Base-by-base conservation (phyloP, 768 basidiomycete species). In the Lepiota venenata region DNA sequence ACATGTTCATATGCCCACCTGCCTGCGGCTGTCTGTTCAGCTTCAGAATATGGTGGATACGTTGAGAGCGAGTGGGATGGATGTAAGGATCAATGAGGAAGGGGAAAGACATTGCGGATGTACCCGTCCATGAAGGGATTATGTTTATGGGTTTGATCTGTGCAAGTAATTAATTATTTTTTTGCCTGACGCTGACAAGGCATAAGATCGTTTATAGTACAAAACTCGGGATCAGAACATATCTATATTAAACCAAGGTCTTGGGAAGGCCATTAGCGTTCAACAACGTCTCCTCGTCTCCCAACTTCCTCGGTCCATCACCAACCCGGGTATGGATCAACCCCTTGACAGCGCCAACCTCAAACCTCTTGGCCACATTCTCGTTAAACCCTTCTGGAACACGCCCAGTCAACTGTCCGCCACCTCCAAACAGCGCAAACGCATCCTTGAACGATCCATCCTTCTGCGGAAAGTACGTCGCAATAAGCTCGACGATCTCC, bases 271-370 rank as follows among this genome's bases (percentile, higher is more conserved):
- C 96, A 51, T 87, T 75, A 0, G 61, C 62, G 1, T 77, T 80
- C 58, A 98, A 70, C 59, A 99, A 65, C 20, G 83, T 71, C 61
- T 91, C 89, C 47, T 80, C 79, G 27, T 63, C 61, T 29, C 69
- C 78, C 35, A 97, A 68, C 15, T 82, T 81, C 58, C 88, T 78
- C 0, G 96, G 96, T 0, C 96, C 95, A 64, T 93, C 94, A 0
- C 96, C 96, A 7, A 98, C 91, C 42, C 80, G 76, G 8, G 96
- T 98, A 69, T 96, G 93, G 49, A 98, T 98, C 65, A 98, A 77
- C 3, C 84, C 77, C 70, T 92, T 92, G 38, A 98, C 93, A 2
- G 89, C 84, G 1, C 90, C 94, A 7, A 80, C 73, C 15, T 78
- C 80, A 65, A 84, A 91, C 46, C 74, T 77, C 68, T 85, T 86